These are phyloP conservation scores for Pythium grandisporangium DNA, from an alignment of 352 stramenopile genomes.

Conservation along the genomic window DNA sequence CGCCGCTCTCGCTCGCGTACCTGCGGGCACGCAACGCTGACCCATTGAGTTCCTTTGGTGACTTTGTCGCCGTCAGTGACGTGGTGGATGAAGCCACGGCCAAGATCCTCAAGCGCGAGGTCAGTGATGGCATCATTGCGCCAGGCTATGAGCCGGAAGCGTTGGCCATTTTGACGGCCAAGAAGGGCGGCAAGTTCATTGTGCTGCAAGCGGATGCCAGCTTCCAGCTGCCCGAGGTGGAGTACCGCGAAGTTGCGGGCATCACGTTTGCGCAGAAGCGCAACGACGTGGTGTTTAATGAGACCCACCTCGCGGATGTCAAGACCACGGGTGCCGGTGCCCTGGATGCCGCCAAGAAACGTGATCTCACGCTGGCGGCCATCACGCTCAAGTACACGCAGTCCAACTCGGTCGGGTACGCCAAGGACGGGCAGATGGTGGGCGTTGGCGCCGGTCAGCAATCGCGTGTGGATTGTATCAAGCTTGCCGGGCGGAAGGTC, in stretches of 20 bases:
- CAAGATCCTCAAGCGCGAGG: conserved; percentile 98
- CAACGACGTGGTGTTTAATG: conserved; percentile 95
- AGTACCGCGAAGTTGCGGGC: conserved; percentile 98
- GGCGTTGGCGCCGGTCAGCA: conserved; percentile 99
- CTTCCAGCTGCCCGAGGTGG: conserved; percentile 90
- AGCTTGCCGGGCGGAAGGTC: conserved; percentile 98
- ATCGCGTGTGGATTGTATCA: conserved; percentile 98
- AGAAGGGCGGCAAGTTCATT: conserved; percentile 99
- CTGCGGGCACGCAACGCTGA: conserved; percentile 98
- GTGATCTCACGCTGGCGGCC: conserved; percentile 97
- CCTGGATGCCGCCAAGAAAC: conserved; percentile 89
- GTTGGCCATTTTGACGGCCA: conserved; percentile 96
- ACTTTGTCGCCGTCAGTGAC: conserved; percentile 98
- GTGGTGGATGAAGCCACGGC: conserved; percentile 98
- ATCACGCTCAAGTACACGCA: conserved; percentile 99
- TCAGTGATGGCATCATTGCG: conserved; percentile 99
- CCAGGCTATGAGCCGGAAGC: conserved; percentile 97
- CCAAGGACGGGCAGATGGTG: conserved; percentile 99
- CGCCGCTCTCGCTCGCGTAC: conserved; percentile 95
- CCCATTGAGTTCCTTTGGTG: conserved; percentile 98
- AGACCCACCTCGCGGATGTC: conserved; percentile 89
- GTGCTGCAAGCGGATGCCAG: conserved; percentile 92
- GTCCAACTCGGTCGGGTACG: conserved; percentile 98
- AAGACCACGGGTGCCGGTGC: conserved; percentile 84
- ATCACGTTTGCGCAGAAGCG: conserved; percentile 98